phyloP scores from a whole-genome alignment of 2,329 filamentous ascomycete genomes.

The Microthyrium microscopicum region DNA sequence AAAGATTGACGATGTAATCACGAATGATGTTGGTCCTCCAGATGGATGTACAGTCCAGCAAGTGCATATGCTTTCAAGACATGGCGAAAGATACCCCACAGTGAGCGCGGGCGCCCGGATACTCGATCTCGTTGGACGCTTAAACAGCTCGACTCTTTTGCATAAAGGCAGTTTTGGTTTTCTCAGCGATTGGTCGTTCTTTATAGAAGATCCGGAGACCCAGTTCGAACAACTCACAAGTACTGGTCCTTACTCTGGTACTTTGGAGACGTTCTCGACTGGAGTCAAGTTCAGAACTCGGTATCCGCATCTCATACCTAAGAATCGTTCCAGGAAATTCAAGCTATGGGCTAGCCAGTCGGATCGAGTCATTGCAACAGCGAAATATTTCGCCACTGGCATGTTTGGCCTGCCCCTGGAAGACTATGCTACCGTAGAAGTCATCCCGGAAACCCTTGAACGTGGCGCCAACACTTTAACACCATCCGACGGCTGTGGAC shows the following conservation, averaged over 20 bases:
- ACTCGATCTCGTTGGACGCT: slow-evolving; percentile 29
- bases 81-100: too few species aligned
- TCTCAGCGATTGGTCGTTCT: slow-evolving; percentile 37
- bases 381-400: slow-evolving; percentile 35
- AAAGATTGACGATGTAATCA: too few species aligned
- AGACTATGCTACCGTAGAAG: slow-evolving; percentile 24
- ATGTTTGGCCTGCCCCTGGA: slow-evolving; percentile 34
- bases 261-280: slow-evolving; percentile 35
- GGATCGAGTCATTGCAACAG: slow-evolving; percentile 38
- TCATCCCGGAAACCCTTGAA: slow-evolving; percentile 36
- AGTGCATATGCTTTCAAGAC: too few species aligned
- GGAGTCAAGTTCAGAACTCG: slow-evolving; percentile 36
- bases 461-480: slow-evolving; percentile 38
- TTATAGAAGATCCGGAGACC: slow-evolving; percentile 27
- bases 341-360: slow-evolving; percentile 39
- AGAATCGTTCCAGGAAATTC: slow-evolving; percentile 13
- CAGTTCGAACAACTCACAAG: slow-evolving; percentile 37
- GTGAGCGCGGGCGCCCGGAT: slow-evolving; percentile 20
- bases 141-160: slow-evolving; percentile 23
- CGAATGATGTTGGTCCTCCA: too few species aligned
- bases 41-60: too few species aligned
- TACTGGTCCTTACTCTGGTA: slow-evolving; percentile 40
- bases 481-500: slow-evolving; percentile 30
- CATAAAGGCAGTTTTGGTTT: slow-evolving; percentile 37
- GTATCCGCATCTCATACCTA: slow-evolving; percentile 30